Evolutionary conservation across 2,329 filamentous ascomycete genomes (phyloP).

Genomic region (Trichoderma koningii): DNA sequence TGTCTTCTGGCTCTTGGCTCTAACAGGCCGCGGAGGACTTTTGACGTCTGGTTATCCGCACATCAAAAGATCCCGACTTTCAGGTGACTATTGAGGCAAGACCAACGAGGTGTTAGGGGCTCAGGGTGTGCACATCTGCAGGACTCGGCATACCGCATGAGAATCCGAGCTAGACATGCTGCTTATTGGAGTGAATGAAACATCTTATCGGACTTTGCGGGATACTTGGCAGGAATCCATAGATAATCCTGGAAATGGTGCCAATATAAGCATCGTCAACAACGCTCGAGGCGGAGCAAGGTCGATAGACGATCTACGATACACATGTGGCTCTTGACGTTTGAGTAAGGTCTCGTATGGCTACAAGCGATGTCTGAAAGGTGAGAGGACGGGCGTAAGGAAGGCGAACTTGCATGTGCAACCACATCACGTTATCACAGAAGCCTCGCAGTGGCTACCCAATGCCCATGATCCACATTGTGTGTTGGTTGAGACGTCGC

Average conservation of each 20-base stretch:
- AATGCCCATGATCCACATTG: too few relatives aligned
- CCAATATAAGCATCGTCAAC: neutral
- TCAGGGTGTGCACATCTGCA: neutral
- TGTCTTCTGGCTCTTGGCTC: neutral
- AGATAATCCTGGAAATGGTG: neutral
- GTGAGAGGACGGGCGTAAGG: too few relatives aligned
- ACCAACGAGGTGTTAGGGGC: neutral
- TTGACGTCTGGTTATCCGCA: neutral
- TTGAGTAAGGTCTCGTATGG: too few relatives aligned
- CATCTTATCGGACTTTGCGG: neutral
- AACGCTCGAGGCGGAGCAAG: too few relatives aligned
- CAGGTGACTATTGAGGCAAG: neutral
- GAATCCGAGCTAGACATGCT: neutral
- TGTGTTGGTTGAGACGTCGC: too few relatives aligned
- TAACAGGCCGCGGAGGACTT: slow-evolving; percentile 8
- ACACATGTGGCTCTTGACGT: too few relatives aligned
- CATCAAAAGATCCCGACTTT: slow-evolving; percentile 1
- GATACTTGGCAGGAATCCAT: neutral
- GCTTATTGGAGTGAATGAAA: neutral
- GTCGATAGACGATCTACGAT: too few relatives aligned
- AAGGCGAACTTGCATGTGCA: neutral
- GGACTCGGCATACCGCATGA: neutral
- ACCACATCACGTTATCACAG: too few relatives aligned
- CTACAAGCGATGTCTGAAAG: too few relatives aligned
- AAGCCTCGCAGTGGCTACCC: too few relatives aligned